Base-by-base conservation (phyloP, 2,329 filamentous ascomycete genomes). In the Chaetothyriales sp. region DNA sequence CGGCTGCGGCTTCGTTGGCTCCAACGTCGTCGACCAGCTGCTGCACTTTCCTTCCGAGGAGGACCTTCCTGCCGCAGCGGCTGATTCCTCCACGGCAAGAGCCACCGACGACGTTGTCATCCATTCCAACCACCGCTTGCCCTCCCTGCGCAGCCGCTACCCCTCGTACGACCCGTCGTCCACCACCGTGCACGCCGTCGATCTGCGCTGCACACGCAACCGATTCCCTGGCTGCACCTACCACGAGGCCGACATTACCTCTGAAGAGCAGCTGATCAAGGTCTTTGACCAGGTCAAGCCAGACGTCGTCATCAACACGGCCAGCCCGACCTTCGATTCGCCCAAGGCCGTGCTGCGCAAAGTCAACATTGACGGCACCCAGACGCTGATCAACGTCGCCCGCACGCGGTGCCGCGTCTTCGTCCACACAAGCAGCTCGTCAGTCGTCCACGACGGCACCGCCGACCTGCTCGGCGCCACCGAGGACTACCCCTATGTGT, bases 361-460 rank as follows among this genome's bases (percentile, higher is more conserved):
- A 66, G 85, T 97, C 65, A 98, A 97, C 67, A 83, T 95, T 49
- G 83, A 88, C 49, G 90, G 90, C 49, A 95, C 92, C 13, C 75
- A 75, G 58, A 82, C 84, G 58, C 77, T 95, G 47, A 55, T 73
- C 13, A 65, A 73, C 50, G 73, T 97, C 51, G 79, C 83, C 37
- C 86, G 86, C 15, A 67, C 69, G 50, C 66, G 68, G 51, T 72
- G 71, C 62, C 86, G 82, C 69, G 86, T 79, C 0, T 81, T 97
- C 58, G 86, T 97, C 46, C 95, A 90, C 70, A 97, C 90, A 18
- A 92, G 86, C 67, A 92, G 85, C 50, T 85, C 86, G 50, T 94
- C 88, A 55, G 84, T 95, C 56, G 75, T 95, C 58, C 84, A 86
- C 64, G 89, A 97, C 69, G 89, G 89, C 60, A 73, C 76, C 55